These are phyloP conservation scores for Bassia scoparia DNA, from an alignment of 148 eudicot genomes.

Conservation along the genomic window DNA sequence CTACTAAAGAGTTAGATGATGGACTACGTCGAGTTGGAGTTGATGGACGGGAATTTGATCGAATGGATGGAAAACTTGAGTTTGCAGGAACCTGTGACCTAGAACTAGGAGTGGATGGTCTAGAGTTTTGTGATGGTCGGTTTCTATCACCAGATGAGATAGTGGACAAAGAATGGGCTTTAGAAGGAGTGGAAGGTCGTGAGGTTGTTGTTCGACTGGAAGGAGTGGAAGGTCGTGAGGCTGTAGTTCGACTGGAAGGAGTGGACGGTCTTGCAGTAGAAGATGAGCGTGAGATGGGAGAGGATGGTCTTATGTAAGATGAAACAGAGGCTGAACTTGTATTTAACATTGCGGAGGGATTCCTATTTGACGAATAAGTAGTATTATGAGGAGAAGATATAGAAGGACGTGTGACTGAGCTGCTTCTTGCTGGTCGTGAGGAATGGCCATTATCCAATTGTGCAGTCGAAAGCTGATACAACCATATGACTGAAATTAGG, in stretches of 20 bases:
- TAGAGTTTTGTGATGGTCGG: conserved; percentile 58
- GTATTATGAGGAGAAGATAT: conserved; percentile 53
- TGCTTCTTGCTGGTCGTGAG: conserved; percentile 74
- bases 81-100: conserved; percentile 64
- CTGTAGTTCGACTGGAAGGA: conserved; percentile 66
- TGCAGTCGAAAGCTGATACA: conserved; percentile 64
- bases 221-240: conserved; percentile 79
- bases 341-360: conserved; percentile 60
- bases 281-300: too few relatives aligned
- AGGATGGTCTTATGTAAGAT: conserved; percentile 86
- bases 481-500: conserved; percentile 11
- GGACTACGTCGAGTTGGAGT: conserved; percentile 78
- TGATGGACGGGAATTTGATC: conserved; percentile 75
- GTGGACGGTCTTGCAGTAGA: too few relatives aligned
- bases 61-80: conserved; percentile 42
- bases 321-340: conserved; percentile 95
- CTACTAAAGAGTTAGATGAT: conserved; percentile 45
- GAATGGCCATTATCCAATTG: conserved; percentile 63
- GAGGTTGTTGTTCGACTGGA: conserved; percentile 63
- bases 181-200: conserved; percentile 66
- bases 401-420: conserved; percentile 87
- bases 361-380: conserved; percentile 58
- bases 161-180: conserved; percentile 48
- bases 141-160: conserved; percentile 54
- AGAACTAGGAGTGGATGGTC: conserved; percentile 92